Conservation (phyloP, 1,139 yeast species). For the Blastobotrys illinoisensis region DNA sequence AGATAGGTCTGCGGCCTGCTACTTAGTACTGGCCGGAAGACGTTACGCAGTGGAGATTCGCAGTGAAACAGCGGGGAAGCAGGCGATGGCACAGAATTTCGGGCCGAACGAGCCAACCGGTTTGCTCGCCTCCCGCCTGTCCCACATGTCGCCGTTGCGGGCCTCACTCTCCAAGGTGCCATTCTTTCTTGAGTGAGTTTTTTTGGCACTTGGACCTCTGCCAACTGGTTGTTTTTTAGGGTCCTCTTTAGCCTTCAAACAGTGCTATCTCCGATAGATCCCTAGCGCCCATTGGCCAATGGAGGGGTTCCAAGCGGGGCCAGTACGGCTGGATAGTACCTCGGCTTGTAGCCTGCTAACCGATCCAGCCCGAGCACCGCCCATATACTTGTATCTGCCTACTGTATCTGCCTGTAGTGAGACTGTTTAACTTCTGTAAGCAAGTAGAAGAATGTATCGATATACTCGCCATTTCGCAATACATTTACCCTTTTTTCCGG, state of each 20-base stretch:
- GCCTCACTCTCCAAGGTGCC: no score
- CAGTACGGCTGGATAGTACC: no score
- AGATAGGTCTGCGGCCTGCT: background rate
- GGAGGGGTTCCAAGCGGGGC: no score
- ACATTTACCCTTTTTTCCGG: background rate
- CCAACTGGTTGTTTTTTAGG: no score
- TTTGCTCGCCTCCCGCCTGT: background rate
- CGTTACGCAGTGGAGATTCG: background rate
- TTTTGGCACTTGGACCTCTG: no score
- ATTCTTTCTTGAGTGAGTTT: no score
- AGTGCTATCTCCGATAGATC: no score
- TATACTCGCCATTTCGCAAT: background rate
- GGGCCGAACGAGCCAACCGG: background rate
- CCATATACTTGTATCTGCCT: no score
- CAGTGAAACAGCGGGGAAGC: background rate
- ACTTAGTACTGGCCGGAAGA: background rate
- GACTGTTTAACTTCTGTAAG: background rate
- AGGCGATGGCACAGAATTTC: background rate
- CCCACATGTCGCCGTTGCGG: no score
- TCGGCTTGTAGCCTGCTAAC: background rate
- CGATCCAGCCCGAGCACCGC: background rate
- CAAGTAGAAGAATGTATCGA: background rate
- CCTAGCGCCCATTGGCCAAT: no score
- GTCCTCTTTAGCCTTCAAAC: no score
- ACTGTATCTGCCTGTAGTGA: background rate